A percentile compares a stretch with the other conserved stretches of the same genome.
phyloP scores from a whole-genome alignment of 2,329 filamentous ascomycete species.

The Didymella arachidicola region DNA sequence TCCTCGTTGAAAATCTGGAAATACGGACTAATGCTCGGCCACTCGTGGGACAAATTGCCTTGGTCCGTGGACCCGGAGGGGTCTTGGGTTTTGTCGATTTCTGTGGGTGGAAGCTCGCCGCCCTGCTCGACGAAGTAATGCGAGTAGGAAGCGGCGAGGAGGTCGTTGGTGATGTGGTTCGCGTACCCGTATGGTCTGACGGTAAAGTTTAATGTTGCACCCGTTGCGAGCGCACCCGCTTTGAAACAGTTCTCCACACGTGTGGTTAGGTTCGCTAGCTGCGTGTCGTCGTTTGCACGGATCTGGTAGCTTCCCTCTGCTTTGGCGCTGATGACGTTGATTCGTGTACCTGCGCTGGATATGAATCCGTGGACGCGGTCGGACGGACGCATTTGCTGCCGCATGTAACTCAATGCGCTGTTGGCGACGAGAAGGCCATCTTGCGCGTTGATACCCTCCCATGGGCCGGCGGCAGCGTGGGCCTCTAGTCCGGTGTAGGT shows the following conservation, averaged over 20 bases:
- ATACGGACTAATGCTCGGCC: conserved; percentile 26
- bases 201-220: conserved; percentile 23
- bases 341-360: conserved; percentile 16
- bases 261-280: conserved; percentile 13
- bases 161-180: conserved; percentile 22
- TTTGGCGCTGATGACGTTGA: conserved; percentile 23
- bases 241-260: conserved; percentile 26
- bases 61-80: conserved; percentile 25
- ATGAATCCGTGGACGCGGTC: conserved; percentile 32
- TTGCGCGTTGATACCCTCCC: conserved; percentile 37
- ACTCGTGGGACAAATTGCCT: conserved; percentile 29
- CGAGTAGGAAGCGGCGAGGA: conserved; percentile 20
- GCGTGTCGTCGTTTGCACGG: conserved; percentile 21
- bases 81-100: conserved; percentile 15
- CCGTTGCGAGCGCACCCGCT: conserved; percentile 21
- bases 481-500: conserved; percentile 24
- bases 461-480: conserved; percentile 46
- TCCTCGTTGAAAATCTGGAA: conserved; percentile 28
- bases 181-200: conserved; percentile 24
- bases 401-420: conserved; percentile 22
- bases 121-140: conserved; percentile 13
- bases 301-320: conserved; percentile 21
- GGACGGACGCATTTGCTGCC: conserved; percentile 24
- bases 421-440: conserved; percentile 30
- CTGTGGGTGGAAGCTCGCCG: background rate